Evolutionary conservation across 2,329 filamentous ascomycete species (phyloP), one percentile per base, ranked within the genome.

Genomic region (Elsinoe perseae): DNA sequence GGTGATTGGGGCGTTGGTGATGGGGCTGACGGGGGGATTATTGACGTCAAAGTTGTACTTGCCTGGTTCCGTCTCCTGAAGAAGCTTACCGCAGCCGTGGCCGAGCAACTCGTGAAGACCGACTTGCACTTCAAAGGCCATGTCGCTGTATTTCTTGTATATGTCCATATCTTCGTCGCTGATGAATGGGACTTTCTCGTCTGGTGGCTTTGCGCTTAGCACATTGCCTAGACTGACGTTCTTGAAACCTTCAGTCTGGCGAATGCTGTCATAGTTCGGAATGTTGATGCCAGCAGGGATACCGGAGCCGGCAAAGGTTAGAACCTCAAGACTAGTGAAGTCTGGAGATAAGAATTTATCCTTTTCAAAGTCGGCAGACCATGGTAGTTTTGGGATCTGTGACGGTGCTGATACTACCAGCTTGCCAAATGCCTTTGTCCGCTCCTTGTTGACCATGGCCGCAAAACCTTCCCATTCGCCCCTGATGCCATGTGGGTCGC

Each of bases 141-240:
- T 80, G 65, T 96, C 91, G 9, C 89, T 87, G 71, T 89, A 90
- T 67, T 87, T 86, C 64, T 86, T 81, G 71, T 86, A 97, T 3
- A 95, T 69, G 2, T 82, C 81, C 20, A 93, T 77, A 65, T 97
- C 92, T 43, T 81, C 78, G 1, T 87, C 82, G 12, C 83, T 79
- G 65, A 98, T 90, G 73, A 97, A 95, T 0, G 92, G 92, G 25
- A 95, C 87, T 63, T 87, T 87, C 75, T 97, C 92, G 65, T 95
- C 86, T 0, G 91, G 89, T 0, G 90, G 87, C 74, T 95, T 95
- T 12, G 93, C 93, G 61, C 84, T 87, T 30, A 97, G 76, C 1
- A 97, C 89, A 63, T 98, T 98, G 54, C 92, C 93, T 1, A 98
- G 80, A 9, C 89, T 95, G 10, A 95, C 89, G 64, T 95, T 95